phyloP scores from a whole-genome alignment of 225 moss, liverwort and hornwort species.

The Lunularia cruciata region DNA sequence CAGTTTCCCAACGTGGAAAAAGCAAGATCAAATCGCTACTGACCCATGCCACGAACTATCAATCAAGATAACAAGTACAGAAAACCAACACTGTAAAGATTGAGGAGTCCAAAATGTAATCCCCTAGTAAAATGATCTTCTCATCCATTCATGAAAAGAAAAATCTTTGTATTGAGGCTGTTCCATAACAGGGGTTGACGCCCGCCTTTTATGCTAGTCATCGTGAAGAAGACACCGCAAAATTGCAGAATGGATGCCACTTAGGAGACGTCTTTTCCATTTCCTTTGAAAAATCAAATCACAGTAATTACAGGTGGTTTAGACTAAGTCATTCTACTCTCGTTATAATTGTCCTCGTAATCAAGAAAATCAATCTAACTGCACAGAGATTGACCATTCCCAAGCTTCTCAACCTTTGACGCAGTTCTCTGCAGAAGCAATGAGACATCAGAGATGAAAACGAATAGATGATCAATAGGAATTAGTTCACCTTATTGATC shows the following conservation, averaged over 20 bases:
- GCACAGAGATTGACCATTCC: conserved; percentile 45
- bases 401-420: conserved; percentile 34
- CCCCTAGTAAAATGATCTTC: too few relatives aligned
- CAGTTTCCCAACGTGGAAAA: too few relatives aligned
- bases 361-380: conserved; percentile 42
- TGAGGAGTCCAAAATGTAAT: too few relatives aligned
- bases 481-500: conserved; percentile 46
- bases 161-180: too few relatives aligned
- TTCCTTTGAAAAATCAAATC: conserved; percentile 51
- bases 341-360: conserved; percentile 30
- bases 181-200: too few relatives aligned
- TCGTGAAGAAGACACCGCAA: conserved; percentile 4
- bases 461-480: conserved; percentile 53
- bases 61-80: too few relatives aligned
- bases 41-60: too few relatives aligned
- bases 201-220: too few relatives aligned
- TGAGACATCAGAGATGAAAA: conserved; percentile 44
- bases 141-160: too few relatives aligned
- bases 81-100: too few relatives aligned
- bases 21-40: too few relatives aligned
- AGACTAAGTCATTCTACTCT: conserved; percentile 38
- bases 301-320: conserved; percentile 57
- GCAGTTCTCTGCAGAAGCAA: conserved; percentile 44
- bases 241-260: conserved; percentile 25
- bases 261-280: conserved; percentile 31